Conservation (phyloP, 2,329 filamentous ascomycete genomes). For the Paraphoma sp. region DNA sequence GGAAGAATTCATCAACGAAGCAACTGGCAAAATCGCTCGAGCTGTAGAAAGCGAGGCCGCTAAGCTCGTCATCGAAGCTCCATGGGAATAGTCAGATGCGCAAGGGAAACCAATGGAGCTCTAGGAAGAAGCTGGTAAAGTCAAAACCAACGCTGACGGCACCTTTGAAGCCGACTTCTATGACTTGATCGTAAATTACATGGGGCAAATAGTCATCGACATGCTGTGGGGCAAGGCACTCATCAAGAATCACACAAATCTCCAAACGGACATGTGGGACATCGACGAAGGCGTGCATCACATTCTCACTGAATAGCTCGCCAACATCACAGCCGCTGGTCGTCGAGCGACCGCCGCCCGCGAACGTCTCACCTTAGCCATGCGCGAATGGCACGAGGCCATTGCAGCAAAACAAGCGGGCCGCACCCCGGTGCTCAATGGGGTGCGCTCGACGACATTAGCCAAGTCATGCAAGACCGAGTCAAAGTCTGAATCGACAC, state of each 20-base stretch:
- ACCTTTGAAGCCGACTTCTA: conserved; percentile 13
- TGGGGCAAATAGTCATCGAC: conserved; percentile 21
- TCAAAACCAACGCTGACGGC: conserved; percentile 16
- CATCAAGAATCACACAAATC: conserved; percentile 12
- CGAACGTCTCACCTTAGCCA: conserved; percentile 10
- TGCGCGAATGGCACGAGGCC: conserved; percentile 19
- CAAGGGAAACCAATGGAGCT: conserved; percentile 8
- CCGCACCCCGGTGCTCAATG: conserved; percentile 5
- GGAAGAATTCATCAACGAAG: conserved; percentile 19
- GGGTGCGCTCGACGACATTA: conserved; percentile 13
- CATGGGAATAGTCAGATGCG: conserved; percentile 4
- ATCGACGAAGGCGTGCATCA: conserved; percentile 18
- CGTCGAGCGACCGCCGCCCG: conserved; percentile 8
- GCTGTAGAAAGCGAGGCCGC: conserved; percentile 11
- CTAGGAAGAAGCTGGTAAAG: conserved; percentile 19
- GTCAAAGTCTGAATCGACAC: conserved; percentile 16
- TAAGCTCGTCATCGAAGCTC: conserved; percentile 10
- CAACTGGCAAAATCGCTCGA: conserved; percentile 11
- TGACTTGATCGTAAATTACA: conserved; percentile 11
- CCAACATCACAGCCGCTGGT: conserved; percentile 10
- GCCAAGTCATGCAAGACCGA: conserved; percentile 14
- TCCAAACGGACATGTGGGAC: conserved; percentile 17
- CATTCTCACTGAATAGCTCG: conserved; percentile 8
- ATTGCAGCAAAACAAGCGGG: conserved; percentile 15
- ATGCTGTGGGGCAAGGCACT: conserved; percentile 19